Base-by-base conservation (phyloP, 768 basidiomycete genomes). In the Russula sp. region DNA sequence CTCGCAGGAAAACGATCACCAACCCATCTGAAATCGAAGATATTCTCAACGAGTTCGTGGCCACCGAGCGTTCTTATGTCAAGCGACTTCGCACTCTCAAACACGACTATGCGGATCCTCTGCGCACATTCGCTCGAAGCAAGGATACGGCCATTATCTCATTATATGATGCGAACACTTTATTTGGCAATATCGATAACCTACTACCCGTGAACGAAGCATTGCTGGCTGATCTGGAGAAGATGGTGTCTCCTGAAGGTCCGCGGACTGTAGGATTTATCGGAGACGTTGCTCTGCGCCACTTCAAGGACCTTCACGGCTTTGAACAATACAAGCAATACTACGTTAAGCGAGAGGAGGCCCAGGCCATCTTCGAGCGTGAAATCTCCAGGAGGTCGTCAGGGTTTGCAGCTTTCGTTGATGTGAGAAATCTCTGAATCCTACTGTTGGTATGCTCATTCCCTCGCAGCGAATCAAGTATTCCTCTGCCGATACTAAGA, bases 171-270 rank as follows among this genome's bases (percentile, higher is more conserved):
- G 95, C 95, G 38, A 94, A 91, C 68, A 91, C 85, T 1, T 81
- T 99, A 26, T 98, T 99, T 69, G 92, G 92, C 60, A 98, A 99
- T 75, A 83, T 98, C 57, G 95, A 98, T 74, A 87, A 84, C 57
- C 81, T 99, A 24, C 75, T 98, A 3, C 87, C 87, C 1, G 90
- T 92, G n/a, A 94, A 98, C 71, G 89, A 92, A 71, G 85, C 86
- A 0, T 95, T 98, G 73, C 77, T 98, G 42, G 73, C 76, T 1
- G 92, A 95, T 71, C 77, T 99, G 38, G 92, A 95, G 73, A 84
- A 81, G 74, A 89, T 94, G 86, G 67, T 85, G 40, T 78, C 78
- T 6, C 83, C 83, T n/a, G 82, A 82, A 68, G 87, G 85, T 55
- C 72, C 77, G 48, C 78, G 76, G 66, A 76, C 77, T 24, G 80